Evolutionary conservation across 176 grass and related monocot species (phyloP), one percentile per base, ranked within the genome.

Genomic region (Carex pumila): DNA sequence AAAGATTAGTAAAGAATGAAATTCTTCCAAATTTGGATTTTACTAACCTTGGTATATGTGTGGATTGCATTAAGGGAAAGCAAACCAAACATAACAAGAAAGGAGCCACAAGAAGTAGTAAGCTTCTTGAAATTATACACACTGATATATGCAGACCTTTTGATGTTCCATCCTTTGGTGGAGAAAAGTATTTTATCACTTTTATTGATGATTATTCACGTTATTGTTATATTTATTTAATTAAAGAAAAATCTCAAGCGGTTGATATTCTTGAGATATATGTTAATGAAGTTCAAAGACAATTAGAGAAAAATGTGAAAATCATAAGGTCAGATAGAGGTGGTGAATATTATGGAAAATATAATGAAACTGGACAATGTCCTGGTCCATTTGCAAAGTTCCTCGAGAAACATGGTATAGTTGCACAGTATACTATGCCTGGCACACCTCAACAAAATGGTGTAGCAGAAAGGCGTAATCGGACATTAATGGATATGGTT

Each of bases 271-370:
- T 80, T 17, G 71, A 84, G 64, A 71, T 56, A 59, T 86, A 67
- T 55, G 15, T 89, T 0, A 86, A 83, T 25, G 65, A 89, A 54
- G 76, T 85, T 12, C 49, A 86, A 43, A 89, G 60, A 3, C 32
- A 89, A 12, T 55, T 83, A 61, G 59, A 83, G 79, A 89, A 55
- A 54, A 86, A 83, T 5, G 30, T 86, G 43, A 86, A 89, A 8
- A 74, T 89, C 62, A 63, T 86, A 43, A 86, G 60, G 5, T 89
- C 7, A 61, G 8, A 83, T 76, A 82, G 37, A 86, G 66, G 65
- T 65, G 78, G 43, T 86, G 79, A 79, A 15, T 86, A 79, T 17
- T 84, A 63, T 80, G 52, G 61, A 21, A 86, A 29, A 32, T 59
- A 53, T 55, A 8, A 71, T 63, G 77, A 86, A 70, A 39, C 0